Base-by-base conservation (phyloP, 306 rosid genomes). In the Chamaecrista fasciculata region DNA sequence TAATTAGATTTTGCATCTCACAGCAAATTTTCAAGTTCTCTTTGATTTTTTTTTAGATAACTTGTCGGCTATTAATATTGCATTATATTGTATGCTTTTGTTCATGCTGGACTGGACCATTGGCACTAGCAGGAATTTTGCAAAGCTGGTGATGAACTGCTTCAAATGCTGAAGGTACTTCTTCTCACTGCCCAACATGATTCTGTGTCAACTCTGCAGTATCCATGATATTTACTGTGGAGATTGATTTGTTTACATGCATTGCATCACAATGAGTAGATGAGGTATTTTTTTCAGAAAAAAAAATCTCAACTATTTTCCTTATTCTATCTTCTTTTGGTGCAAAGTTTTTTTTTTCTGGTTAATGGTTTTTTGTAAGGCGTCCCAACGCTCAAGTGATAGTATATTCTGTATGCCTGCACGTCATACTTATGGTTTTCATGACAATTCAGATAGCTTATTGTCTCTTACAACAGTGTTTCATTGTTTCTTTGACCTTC, bases 111-210 rank as follows among this genome's bases (percentile, higher is more conserved):
- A 39, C 28, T 4, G 42, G 80, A 15, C 59, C 64, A 61, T 63
- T 19, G 72, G 55, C 67, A 64, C 58, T 66, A 50, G 46, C 75
- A 95, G 99, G 96, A 91, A 40, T 85, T 83, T 70, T 85, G 86
- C 53, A 80, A 82, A 58, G 79, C 70, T 44, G 81, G 76, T 61
- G 92, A 84, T 40, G 90, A 86, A 37, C 80, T 75, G 72, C 79
- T 83, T 77, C 91, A 67, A 74, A 78, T 69, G 73, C 73, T 95
- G 43, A 80, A 85, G 91, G 99, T 94, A 78, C 72, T 64, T 61
- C 31, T 42, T 53, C 10, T 47, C 55, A 16, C 69, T 58, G 51
- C 66, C 75, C 68, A 56, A 58, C 23, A 18, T 64, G 48, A 52
- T 78, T 49, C 2, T 1, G 18, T 14, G 23, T 67, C 20, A 20